Percentiles rank a stretch among this genome's conserved stretches.
Evolutionary conservation across 371 early-diverging fungal genomes (phyloP).

Genomic region (Apophysomyces ossiformis): DNA sequence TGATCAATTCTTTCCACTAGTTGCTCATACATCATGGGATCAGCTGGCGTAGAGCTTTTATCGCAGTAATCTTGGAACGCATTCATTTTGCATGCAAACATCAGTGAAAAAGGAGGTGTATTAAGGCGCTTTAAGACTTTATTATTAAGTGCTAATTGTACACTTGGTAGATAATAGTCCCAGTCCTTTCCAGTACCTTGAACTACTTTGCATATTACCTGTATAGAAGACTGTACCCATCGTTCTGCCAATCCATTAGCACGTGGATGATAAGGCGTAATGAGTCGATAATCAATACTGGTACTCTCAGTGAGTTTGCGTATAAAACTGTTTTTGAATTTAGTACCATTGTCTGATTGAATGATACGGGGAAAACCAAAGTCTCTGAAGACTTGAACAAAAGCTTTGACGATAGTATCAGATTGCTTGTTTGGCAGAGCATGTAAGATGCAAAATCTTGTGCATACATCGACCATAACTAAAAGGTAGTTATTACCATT

Average conservation of each 20-base stretch:
- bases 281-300: conserved; percentile 8
- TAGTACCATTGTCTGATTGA: conserved; percentile 34
- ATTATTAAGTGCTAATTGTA: neutral
- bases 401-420: conserved; percentile 22
- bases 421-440: conserved; percentile 27
- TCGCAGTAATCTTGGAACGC: no score
- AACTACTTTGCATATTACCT: neutral
- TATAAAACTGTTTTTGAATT: conserved; percentile 27
- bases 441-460: conserved; percentile 27
- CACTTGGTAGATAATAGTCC: conserved; percentile 6
- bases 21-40: no score
- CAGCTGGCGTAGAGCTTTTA: no score
- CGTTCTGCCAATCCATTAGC: conserved; percentile 14
- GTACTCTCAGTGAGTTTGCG: neutral
- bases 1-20: no score
- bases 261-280: conserved; percentile 15
- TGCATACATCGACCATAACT: conserved; percentile 28
- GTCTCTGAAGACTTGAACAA: conserved; percentile 25
- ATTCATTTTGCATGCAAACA: no score
- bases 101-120: conserved; percentile 1
- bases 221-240: conserved; percentile 1
- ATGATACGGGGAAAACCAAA: conserved; percentile 29
- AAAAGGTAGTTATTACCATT: no score
- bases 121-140: neutral
- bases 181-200: neutral